phyloP scores from a whole-genome alignment of 1,284 basidiomycete genomes.

The Moesziomyces antarcticus region DNA sequence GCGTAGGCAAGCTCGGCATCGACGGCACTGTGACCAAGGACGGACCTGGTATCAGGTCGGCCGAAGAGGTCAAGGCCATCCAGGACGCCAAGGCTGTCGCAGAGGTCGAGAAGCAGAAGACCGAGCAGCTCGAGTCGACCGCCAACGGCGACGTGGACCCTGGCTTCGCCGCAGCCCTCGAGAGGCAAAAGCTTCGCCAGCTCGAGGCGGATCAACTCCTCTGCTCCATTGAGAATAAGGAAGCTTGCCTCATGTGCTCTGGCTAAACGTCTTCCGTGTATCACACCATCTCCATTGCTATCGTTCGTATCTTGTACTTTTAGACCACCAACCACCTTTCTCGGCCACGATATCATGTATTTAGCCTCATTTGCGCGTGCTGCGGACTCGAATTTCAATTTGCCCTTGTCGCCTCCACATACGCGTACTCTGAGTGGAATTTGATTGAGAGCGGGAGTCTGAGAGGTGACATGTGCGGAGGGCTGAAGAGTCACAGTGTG shows the following conservation, averaged over 20 bases:
- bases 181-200: slow-evolving; percentile 79
- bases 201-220: slow-evolving; percentile 81
- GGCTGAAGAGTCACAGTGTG: too few species aligned
- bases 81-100: slow-evolving; percentile 71
- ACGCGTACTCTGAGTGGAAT: too few species aligned
- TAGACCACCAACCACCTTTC: neutral
- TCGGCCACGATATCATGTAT: too few species aligned
- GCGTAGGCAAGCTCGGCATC: slow-evolving; percentile 59
- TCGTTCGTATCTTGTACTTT: slow-evolving; percentile 10
- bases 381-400: too few species aligned
- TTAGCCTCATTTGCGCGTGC: too few species aligned
- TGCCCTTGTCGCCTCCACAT: too few species aligned
- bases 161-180: slow-evolving; percentile 83
- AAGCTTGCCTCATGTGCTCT: slow-evolving; percentile 67
- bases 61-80: slow-evolving; percentile 46
- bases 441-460: too few species aligned
- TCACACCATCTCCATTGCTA: neutral
- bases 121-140: slow-evolving; percentile 18
- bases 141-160: slow-evolving; percentile 71
- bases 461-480: too few species aligned
- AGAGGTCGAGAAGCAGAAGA: slow-evolving; percentile 71
- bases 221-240: slow-evolving; percentile 87
- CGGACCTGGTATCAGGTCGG: slow-evolving; percentile 50
- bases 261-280: slow-evolving; percentile 23
- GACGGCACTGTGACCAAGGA: slow-evolving; percentile 63